Conservation (phyloP, 2,329 filamentous ascomycete genomes). For the Atkinsonella texensis region DNA sequence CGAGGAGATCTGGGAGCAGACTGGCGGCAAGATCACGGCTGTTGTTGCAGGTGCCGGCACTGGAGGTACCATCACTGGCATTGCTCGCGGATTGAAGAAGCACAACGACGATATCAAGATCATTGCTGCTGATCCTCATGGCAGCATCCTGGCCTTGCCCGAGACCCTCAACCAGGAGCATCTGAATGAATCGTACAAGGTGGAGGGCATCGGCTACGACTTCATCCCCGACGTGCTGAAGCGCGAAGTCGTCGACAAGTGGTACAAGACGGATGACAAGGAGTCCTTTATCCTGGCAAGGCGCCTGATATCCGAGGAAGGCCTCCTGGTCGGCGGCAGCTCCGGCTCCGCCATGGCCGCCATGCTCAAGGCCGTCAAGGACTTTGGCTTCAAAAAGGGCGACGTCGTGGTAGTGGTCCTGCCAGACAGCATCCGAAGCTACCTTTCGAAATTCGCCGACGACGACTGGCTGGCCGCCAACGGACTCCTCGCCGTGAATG, state of each 20-base stretch:
- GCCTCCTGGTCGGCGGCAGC: conserved; percentile 83
- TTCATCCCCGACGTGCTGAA: conserved; percentile 93
- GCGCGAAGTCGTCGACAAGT: conserved; percentile 68
- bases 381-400: conserved; percentile 64
- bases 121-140: conserved; percentile 83
- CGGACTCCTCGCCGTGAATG: conserved; percentile 61
- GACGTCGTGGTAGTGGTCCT: conserved; percentile 85
- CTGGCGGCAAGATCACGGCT: conserved; percentile 66
- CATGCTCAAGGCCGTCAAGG: conserved; percentile 63
- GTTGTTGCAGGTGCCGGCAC: conserved; percentile 89
- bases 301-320: conserved; percentile 84
- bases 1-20: conserved; percentile 93
- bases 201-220: conserved; percentile 97
- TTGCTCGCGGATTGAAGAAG: conserved; percentile 75
- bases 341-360: conserved; percentile 87
- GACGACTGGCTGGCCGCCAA: conserved; percentile 99
- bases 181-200: conserved; percentile 82
- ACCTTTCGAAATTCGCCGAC: conserved; percentile 96
- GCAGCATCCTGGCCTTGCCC: conserved; percentile 81
- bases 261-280: conserved; percentile 96
- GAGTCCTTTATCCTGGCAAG: conserved; percentile 88
- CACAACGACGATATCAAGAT: conserved; percentile 79
- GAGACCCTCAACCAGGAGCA: conserved; percentile 66
- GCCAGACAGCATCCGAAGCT: conserved; percentile 93
- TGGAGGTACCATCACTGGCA: conserved; percentile 85